phyloP scores from a whole-genome alignment of 73 alveolate genomes.

The Symbiodinium natans region DNA sequence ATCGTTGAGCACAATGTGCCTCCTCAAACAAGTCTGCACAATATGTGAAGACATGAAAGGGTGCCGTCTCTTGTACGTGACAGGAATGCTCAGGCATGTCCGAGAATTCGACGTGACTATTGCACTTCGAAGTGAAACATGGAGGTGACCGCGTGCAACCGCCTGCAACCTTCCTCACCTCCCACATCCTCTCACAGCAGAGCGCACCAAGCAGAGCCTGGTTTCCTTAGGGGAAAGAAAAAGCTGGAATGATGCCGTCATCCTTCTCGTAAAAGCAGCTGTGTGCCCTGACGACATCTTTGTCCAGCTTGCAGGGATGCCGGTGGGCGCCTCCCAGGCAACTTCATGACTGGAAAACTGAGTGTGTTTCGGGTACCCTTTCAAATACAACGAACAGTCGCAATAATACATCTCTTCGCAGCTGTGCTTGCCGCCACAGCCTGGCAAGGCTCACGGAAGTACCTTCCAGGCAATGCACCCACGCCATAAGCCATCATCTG shows the following conservation, averaged over 20 bases:
- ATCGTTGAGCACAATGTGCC: too few relatives aligned
- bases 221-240: not conserved
- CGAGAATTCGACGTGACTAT: not conserved
- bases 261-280: not conserved
- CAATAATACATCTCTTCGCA: not conserved
- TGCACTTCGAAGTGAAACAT: not conserved
- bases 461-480: too few relatives aligned
- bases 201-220: not conserved
- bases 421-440: not conserved
- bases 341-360: too few relatives aligned
- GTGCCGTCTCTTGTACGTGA: not conserved
- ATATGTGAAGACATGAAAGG: not conserved
- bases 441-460: constrained; percentile 12
- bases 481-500: too few relatives aligned
- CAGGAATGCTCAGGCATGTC: not conserved
- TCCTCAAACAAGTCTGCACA: too few relatives aligned
- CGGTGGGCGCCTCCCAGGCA: not conserved
- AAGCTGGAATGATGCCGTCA: not conserved
- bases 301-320: constrained; percentile 3
- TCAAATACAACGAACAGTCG: not conserved
- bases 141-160: not conserved
- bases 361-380: too few relatives aligned
- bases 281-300: not conserved
- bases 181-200: not conserved
- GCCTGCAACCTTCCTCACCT: not conserved